Evolutionary conservation across 257 asterid genomes (phyloP), one percentile per base, ranked within the genome.

Genomic region (Solanum piurae): DNA sequence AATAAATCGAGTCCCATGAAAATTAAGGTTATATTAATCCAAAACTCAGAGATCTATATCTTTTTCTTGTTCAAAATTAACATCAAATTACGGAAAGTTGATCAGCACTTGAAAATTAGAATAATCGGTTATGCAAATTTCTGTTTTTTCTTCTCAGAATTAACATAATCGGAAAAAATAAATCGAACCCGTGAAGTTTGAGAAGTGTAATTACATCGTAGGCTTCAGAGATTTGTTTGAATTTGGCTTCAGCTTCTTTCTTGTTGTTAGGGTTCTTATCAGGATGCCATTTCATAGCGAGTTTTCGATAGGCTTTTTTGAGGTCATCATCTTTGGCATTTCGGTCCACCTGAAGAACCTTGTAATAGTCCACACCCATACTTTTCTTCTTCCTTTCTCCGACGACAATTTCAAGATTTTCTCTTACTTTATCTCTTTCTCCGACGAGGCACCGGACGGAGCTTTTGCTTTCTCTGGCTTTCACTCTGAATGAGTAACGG

Each of bases 281-380:
- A 29, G 97, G 97, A 11, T 94, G 95, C 97, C 97, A 94, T 86
- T 94, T 94, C 95, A 94, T 94, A 75, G 95, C 95, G 64, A 94
- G 92, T 76, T 92, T 94, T 9, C 97, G 92, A 75, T 94, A 93
- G 38, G 98, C 94, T 90, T 92, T 94, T 88, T 94, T 94, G 87
- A 94, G 92, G 90, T 93, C 96, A 21, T 94, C 96, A 16, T 94
- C 98, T 64, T 87, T 93, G 34, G 94, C 95, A 80, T 86, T 90
- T 58, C 92, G 88, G 72, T 93, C 94, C 42, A 94, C 96, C 91
- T 92, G 94, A 31, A 94, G 95, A 86, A 94, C 60, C 90, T 90
- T 94, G 86, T 92, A 94, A 88, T 92, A 94, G 88, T 94, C 98
- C 64, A 91, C 93, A 11, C 95, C 98, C 98, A 94, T 94, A 71